A percentile compares a stretch with the other conserved stretches of the same genome.
Evolutionary conservation across 2,329 filamentous ascomycete species (phyloP).

Genomic region (Rutstroemia sp.): DNA sequence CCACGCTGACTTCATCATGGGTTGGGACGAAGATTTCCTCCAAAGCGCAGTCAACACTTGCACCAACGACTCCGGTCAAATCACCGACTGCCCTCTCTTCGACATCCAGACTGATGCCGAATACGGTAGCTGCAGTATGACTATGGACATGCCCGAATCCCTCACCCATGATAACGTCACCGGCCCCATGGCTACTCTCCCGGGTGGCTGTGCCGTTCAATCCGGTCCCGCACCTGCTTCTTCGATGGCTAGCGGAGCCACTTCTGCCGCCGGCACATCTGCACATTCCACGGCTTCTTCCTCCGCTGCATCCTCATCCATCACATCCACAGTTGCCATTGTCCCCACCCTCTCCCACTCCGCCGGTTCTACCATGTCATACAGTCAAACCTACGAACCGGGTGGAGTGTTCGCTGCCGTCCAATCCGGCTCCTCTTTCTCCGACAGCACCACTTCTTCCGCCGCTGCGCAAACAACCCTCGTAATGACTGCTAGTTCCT

Average conservation of each 20-base stretch:
- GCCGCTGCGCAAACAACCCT: conserved; percentile 5
- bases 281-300: conserved; percentile 17
- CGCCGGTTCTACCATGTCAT: conserved; percentile 16
- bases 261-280: conserved; percentile 6
- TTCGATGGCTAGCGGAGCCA: background rate
- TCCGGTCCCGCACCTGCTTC: conserved; percentile 33
- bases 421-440: background rate
- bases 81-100: conserved; percentile 72
- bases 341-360: conserved; percentile 26
- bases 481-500: conserved; percentile 17
- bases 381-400: conserved; percentile 17
- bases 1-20: conserved; percentile 74
- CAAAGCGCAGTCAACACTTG: conserved; percentile 68
- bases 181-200: conserved; percentile 49
- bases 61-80: conserved; percentile 60
- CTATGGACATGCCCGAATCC: conserved; percentile 37
- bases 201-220: conserved; percentile 51
- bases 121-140: conserved; percentile 54
- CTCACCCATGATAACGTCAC: conserved; percentile 53
- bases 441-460: background rate
- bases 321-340: conserved; percentile 5
- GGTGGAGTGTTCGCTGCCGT: conserved; percentile 30
- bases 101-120: conserved; percentile 45
- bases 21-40: conserved; percentile 65
- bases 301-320: background rate